Evolutionary conservation across 179 eudicot species (phyloP).

Genomic region (Beta corolliflora): DNA sequence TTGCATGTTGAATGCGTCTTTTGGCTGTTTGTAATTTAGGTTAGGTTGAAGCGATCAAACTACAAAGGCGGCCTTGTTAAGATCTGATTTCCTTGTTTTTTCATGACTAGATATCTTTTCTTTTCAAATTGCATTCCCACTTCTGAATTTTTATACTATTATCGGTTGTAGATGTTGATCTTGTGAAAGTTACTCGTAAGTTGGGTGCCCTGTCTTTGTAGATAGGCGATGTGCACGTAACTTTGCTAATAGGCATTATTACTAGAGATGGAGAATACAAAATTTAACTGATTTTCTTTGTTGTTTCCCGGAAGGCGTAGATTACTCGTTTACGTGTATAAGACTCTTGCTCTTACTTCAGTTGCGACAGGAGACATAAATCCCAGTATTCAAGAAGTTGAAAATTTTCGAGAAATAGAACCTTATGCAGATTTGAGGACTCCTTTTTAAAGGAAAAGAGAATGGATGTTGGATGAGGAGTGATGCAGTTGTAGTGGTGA

Average conservation of each 20-base stretch:
- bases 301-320: conserved; percentile 32
- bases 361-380: conserved; percentile 50
- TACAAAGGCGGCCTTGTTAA: conserved; percentile 90
- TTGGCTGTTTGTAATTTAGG: conserved; percentile 42
- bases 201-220: conserved; percentile 63
- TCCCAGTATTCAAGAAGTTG: conserved; percentile 74
- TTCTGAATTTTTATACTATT: not conserved
- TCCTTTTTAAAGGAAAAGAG: conserved; percentile 59
- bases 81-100: conserved; percentile 32
- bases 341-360: conserved; percentile 66
- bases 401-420: conserved; percentile 64
- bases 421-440: conserved; percentile 59
- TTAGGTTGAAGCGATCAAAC: conserved; percentile 76
- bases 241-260: not conserved
- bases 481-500: conserved; percentile 62
- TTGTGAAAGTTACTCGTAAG: conserved; percentile 72
- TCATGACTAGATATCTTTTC: not conserved
- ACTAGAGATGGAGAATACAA: not conserved
- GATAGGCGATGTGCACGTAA: conserved; percentile 51
- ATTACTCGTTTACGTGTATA: conserved; percentile 39
- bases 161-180: conserved; percentile 80
- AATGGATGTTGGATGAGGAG: conserved; percentile 76
- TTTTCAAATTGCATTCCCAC: not conserved
- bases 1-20: too few relatives aligned
- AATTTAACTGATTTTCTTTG: not conserved